Evolutionary conservation across 306 rosid species (phyloP), one percentile per base, ranked within the genome.

Genomic region (Gleditsia sinensis): DNA sequence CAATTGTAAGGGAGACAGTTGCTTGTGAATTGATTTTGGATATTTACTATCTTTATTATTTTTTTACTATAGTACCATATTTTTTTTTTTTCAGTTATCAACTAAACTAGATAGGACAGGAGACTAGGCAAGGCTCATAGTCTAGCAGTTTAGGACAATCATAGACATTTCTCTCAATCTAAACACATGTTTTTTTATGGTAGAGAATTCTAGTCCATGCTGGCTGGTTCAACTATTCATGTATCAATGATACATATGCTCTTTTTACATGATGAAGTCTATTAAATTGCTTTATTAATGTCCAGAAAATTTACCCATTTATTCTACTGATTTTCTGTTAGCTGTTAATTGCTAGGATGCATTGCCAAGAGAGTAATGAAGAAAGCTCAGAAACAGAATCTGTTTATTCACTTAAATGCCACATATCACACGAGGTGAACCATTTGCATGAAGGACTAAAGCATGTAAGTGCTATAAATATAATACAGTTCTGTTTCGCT

Each of bases 351-450:
- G 28, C 51, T 78, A 95, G 99, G 94, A 82, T 86, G 64, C 90
- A 90, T 83, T 95, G 99, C 78, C 80, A 84, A 83, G 99, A 95
- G 86, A 92, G 98, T 85, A 91, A 85, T 66, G 99, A 95, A 88
- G 99, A 95, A 81, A 95, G 97, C 89, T 86, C 97, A 37, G 99
- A 95, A 91, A 58, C 92, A 77, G 99, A 95, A 80, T 87, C 98
- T 24, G 98, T 92, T 77, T 89, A 88, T 88, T 86, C 99, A 40
- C 98, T 95, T 65, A 95, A 95, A 81, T 95, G 99, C 85, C 98
- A 95, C 88, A 95, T 95, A 84, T 95, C 98, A 0, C 99, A 95
- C 0, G 99, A 95, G 71, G 99, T 95, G 86, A 95, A 95, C 89
- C 99, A 95, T 87, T 83, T 95, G 86, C 92, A 86, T 61, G 99